phyloP scores from a whole-genome alignment of 352 stramenopile species.

The Blastocystis sp. region DNA sequence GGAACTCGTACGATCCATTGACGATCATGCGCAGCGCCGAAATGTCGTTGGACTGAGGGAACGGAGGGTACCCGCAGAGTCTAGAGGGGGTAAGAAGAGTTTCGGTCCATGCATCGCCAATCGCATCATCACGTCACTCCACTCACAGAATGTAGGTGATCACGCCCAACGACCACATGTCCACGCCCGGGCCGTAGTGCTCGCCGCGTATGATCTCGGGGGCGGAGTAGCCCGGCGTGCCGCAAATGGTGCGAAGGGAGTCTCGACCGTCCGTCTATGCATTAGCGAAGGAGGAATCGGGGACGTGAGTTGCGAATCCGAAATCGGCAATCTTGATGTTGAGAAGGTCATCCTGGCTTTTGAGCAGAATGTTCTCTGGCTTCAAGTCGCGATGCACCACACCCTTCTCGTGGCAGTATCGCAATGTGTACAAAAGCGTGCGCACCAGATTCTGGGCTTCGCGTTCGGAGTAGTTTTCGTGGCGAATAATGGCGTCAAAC shows the following conservation, averaged over 20 bases:
- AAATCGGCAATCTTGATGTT: conserved; percentile 85
- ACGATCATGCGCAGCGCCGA: conserved; percentile 81
- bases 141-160: conserved; percentile 84
- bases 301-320: conserved; percentile 76
- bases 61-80: conserved; percentile 79
- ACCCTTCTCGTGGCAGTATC: conserved; percentile 82
- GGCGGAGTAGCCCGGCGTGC: conserved; percentile 77
- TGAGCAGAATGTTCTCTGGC: conserved; percentile 82
- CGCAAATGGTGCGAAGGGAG: conserved; percentile 81
- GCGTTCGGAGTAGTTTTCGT: conserved; percentile 77
- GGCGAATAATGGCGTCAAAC: conserved; percentile 30
- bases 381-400: conserved; percentile 78
- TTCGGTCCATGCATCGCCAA: neutral
- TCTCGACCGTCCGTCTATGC: conserved; percentile 72
- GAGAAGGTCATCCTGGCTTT: conserved; percentile 78
- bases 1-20: conserved; percentile 80
- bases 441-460: conserved; percentile 80
- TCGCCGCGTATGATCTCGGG: conserved; percentile 80
- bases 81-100: neutral
- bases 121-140: conserved; percentile 75
- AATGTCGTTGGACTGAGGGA: conserved; percentile 80
- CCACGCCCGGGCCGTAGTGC: conserved; percentile 79
- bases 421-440: conserved; percentile 79
- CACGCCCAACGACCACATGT: conserved; percentile 72
- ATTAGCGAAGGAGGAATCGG: neutral